A percentile compares a stretch with the other conserved stretches of the same genome.
phyloP scores from a whole-genome alignment of 495 filamentous ascomycete genomes.

The Bacidia gigantensis region DNA sequence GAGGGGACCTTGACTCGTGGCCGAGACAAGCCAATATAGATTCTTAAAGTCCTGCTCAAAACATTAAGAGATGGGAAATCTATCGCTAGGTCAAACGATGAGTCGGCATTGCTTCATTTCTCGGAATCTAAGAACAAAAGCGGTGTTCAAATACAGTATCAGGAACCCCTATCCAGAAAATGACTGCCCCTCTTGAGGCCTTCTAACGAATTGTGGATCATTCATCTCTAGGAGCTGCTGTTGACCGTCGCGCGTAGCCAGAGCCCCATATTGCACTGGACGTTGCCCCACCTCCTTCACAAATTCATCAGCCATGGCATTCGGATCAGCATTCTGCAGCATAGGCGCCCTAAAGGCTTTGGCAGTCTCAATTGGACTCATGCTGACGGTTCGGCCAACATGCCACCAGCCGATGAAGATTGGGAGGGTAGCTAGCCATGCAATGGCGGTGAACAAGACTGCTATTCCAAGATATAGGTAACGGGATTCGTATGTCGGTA shows the following conservation, averaged over 20 bases:
- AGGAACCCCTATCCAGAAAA: background rate
- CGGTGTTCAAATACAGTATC: too few species aligned
- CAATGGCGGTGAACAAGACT: conserved; percentile 9
- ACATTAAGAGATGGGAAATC: too few species aligned
- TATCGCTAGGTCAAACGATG: too few species aligned
- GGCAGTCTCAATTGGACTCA: conserved; percentile 24
- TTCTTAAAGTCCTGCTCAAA: too few species aligned
- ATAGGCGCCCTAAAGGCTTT: conserved; percentile 20
- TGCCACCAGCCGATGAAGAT: conserved; percentile 23
- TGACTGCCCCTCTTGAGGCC: background rate
- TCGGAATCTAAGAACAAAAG: too few species aligned
- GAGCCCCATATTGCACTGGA: conserved; percentile 8
- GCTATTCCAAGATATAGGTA: conserved; percentile 8
- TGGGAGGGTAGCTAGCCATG: conserved; percentile 12
- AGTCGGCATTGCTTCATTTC: too few species aligned
- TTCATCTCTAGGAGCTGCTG: background rate
- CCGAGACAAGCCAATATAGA: too few species aligned
- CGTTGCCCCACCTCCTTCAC: conserved; percentile 2
- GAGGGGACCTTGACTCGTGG: too few species aligned
- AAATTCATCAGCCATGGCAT: conserved; percentile 11
- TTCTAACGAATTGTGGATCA: background rate
- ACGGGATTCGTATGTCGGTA: conserved; percentile 5
- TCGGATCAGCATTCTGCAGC: conserved; percentile 16
- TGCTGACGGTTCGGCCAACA: conserved; percentile 18
- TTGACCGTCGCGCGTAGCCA: background rate